Base-by-base conservation (phyloP, 2,329 filamentous ascomycete genomes). In the Septoria linicola region DNA sequence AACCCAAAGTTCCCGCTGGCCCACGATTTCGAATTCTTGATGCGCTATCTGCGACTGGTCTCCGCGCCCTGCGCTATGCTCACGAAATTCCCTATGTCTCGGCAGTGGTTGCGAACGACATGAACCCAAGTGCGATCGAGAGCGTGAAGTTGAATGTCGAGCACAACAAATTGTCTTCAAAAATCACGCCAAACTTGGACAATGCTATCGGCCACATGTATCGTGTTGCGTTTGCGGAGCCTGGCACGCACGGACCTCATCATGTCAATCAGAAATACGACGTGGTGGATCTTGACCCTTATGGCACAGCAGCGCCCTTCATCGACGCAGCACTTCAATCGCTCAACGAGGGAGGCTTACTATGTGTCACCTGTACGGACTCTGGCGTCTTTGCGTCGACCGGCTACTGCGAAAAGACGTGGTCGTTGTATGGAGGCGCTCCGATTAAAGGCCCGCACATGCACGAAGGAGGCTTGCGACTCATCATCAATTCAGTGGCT, bases 341-440 rank as follows among this genome's bases (percentile, higher is more conserved):
- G 1, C 80, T 96, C 6, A 83, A 87, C 58, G 89, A 96, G 61
- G 92, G 92, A 1, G 93, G 93, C 3, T 77, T 99, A 32, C 79
- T 99, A 3, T 96, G 91, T 68, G 87, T 99, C 4, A 99, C 93
- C 1, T 99, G 93, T 71, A 99, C 93, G 0, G 93, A 99, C 69
- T 91, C 92, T 8, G 90, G 88, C 8, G 89, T 99, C 2, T 99
- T 91, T 80, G 92, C 92, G 1, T 96, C 92, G 0, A 88, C 89
- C 61, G 89, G 91, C 49, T 99, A 97, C 66, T 84, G 88, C 1
- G 93, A 99, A 69, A 99, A 99, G 75, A 83, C 89, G 2, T 99
- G 85, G 68, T 85, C 92, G 1, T 77, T 96, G n/a, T 99, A 99
- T 65, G 93, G 93, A 3, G 93, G 93, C 27, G 75, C 91, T 13